A percentile compares a stretch with the other conserved stretches of the same genome.
These are phyloP conservation scores for Phaffomyces opuntiae DNA, from an alignment of 805 yeast species.

Conservation along the genomic window DNA sequence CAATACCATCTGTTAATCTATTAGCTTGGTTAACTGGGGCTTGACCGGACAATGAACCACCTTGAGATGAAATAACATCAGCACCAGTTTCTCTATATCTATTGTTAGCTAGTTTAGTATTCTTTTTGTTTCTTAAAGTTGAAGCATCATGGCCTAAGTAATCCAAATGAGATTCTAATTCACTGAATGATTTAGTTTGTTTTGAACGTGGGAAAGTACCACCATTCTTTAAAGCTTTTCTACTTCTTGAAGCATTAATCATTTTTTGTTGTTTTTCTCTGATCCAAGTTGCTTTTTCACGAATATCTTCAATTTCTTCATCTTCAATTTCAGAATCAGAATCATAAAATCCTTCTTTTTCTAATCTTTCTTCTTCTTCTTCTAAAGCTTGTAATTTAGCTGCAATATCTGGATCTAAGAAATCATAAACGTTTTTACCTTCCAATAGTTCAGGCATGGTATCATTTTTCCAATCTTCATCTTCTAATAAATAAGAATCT, in stretches of 20 bases:
- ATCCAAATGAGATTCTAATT: constrained; percentile 87
- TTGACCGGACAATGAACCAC: constrained; percentile 21
- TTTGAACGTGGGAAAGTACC: constrained; percentile 90
- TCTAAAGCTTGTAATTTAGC: constrained; percentile 91
- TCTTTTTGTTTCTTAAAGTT: constrained; percentile 49
- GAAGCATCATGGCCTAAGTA: constrained; percentile 82
- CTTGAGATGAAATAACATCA: constrained; percentile 38
- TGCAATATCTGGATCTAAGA: constrained; percentile 92
- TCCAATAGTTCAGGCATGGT: constrained; percentile 94
- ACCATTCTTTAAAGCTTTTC: constrained; percentile 80
- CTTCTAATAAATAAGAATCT: constrained; percentile 86
- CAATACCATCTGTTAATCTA: constrained; percentile 80
- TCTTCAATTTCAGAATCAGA: constrained; percentile 69
- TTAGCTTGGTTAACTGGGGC: constrained; percentile 53
- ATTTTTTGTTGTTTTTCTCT: constrained; percentile 91
- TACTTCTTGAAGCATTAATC: constrained; percentile 81
- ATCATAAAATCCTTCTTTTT: constrained; percentile 91
- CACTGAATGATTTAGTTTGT: constrained; percentile 54
- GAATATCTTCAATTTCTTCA: constrained; percentile 61
- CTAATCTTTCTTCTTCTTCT: constrained; percentile 93
- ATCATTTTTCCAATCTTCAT: constrained; percentile 97
- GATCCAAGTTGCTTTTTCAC: constrained; percentile 90
- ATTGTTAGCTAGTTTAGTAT: constrained; percentile 29
- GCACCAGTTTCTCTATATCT: constrained; percentile 56
- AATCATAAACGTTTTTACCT: constrained; percentile 96